A percentile compares a stretch with the other conserved stretches of the same genome.
Evolutionary conservation across 176 grass and related monocot genomes (phyloP).

Genomic region (Thalia dealbata): DNA sequence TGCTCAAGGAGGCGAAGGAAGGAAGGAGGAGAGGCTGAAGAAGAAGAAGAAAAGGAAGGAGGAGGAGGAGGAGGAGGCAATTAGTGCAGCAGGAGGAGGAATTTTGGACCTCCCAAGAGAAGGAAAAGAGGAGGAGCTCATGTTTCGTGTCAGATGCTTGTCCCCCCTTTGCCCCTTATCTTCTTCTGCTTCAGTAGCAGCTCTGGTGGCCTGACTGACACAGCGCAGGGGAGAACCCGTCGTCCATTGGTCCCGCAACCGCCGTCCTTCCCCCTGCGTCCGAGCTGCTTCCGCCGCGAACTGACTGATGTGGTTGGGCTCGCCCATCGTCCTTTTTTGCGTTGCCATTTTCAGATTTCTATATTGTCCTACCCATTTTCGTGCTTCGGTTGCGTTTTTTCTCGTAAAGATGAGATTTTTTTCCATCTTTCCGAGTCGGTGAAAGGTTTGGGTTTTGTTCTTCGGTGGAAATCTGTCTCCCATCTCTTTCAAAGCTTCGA

Average conservation of each 20-base stretch:
- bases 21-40: neutral
- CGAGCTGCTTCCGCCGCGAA: neutral
- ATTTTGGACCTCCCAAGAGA: constrained; percentile 5
- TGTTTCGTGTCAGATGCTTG: constrained; percentile 5
- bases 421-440: neutral
- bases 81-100: neutral
- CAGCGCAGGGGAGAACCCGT: neutral
- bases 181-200: neutral
- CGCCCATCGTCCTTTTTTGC: neutral
- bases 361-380: neutral
- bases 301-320: neutral
- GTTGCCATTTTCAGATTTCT: neutral
- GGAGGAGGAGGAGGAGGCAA: constrained; percentile 2
- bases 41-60: constrained; percentile 1
- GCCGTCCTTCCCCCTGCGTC: neutral
- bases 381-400: neutral
- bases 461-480: neutral
- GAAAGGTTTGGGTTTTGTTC: neutral
- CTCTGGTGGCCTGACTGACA: neutral
- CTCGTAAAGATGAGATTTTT: neutral
- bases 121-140: neutral
- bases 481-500: neutral
- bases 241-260: constrained; percentile 7
- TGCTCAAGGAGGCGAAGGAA: neutral
- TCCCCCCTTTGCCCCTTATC: neutral